Conservation (phyloP, 169 alveolate genomes). For the Eimeria maxima region DNA sequence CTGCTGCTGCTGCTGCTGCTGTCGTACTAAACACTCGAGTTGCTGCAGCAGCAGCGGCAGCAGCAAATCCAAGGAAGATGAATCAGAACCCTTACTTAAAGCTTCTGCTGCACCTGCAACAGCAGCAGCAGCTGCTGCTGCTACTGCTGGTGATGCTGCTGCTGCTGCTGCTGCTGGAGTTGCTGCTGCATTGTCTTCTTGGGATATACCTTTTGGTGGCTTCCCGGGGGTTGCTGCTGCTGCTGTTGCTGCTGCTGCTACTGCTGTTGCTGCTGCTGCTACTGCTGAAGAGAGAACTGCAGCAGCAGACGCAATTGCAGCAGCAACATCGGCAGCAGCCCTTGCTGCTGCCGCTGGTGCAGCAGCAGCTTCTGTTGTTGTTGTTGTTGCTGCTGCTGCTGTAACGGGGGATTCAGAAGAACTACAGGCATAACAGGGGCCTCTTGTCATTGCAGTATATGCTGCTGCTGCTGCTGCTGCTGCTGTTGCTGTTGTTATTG, state of each 20-base stretch:
- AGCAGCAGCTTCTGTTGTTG: not conserved
- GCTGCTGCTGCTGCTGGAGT: not conserved
- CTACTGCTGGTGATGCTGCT: not conserved
- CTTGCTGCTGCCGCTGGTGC: not conserved
- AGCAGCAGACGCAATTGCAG: too few relatives aligned
- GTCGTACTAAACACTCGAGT: not conserved
- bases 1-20: too few relatives aligned
- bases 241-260: not conserved
- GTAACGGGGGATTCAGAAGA: too few relatives aligned
- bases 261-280: too few relatives aligned
- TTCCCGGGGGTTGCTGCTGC: not conserved
- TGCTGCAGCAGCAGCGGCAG: conserved; percentile 26
- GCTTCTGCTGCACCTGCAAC: not conserved
- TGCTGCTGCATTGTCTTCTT: not conserved
- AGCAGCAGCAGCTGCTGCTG: not conserved
- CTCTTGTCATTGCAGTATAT: not conserved
- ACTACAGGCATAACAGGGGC: too few relatives aligned
- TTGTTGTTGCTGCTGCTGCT: not conserved
- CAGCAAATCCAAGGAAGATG: not conserved
- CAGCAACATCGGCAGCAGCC: too few relatives aligned
- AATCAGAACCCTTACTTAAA: not conserved
- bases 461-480: conserved; percentile 44
- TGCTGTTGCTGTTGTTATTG: conserved; percentile 28
- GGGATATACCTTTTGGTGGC: not conserved
- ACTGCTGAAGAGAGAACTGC: too few relatives aligned